These are phyloP conservation scores for Tillandsia leiboldiana DNA, from an alignment of 176 grass and related monocot genomes.

Conservation along the genomic window DNA sequence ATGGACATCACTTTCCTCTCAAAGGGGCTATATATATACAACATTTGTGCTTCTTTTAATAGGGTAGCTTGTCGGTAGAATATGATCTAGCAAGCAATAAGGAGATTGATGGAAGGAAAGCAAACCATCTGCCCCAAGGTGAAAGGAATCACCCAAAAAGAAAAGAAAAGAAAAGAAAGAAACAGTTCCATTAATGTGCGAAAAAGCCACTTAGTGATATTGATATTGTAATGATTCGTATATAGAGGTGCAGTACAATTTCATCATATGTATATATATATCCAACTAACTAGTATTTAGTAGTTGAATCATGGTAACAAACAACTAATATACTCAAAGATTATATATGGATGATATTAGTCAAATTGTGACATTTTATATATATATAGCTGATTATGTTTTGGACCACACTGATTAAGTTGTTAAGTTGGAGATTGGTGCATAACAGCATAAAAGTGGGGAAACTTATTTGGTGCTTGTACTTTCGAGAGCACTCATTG, in stretches of 20 bases:
- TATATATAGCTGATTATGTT: too few species aligned
- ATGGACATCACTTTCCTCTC: conserved; percentile 33
- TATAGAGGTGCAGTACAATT: background rate
- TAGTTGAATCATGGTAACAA: background rate
- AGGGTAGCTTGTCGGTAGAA: conserved; percentile 15
- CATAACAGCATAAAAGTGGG: too few species aligned
- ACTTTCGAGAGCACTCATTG: too few species aligned
- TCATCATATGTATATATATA: background rate
- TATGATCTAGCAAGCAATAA: background rate
- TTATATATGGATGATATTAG: too few species aligned
- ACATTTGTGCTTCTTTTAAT: conserved; percentile 8
- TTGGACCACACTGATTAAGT: too few species aligned
- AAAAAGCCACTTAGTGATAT: background rate
- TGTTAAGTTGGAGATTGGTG: too few species aligned
- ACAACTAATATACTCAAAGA: too few species aligned
- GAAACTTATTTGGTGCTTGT: too few species aligned
- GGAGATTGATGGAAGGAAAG: background rate
- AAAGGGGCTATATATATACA: conserved; percentile 12
- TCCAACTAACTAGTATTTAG: background rate
- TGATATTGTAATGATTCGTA: background rate
- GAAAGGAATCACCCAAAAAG: background rate
- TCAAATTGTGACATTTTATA: too few species aligned
- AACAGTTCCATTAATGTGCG: background rate
- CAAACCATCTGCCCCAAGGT: background rate
- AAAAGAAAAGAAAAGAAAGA: background rate